Base-by-base conservation (phyloP, 148 eudicot species). In the Drosera capensis region DNA sequence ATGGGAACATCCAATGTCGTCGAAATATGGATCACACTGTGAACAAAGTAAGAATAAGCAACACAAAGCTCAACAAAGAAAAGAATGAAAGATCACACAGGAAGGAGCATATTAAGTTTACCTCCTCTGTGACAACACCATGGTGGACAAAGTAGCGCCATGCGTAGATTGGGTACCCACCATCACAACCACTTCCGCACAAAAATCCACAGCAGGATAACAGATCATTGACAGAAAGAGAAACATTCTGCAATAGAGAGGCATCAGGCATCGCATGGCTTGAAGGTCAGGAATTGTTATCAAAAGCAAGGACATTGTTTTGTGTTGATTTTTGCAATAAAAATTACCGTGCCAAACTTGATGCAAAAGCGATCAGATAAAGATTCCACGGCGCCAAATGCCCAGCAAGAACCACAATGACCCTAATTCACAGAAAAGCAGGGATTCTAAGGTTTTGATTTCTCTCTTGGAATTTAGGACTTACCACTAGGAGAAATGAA, bases 341-440 rank as follows among this genome's bases (percentile, higher is more conserved):
- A 29, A 23, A 19, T 59, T 48, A 84, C 94, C 80, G 57, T 58
- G 68, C 68, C 64, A 38, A 67, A 74, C 23, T 79, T 75, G 40
- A 74, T 68, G 61, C 96, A 87, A 59, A 87, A 87, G n/a, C 96
- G 86, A 53, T 87, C 96, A 40, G 90, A 74, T 24, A 87, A 70
- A 7, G 86, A 60, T 69, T 87, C 96, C 31, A 82, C 96, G 30
- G 96, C 94, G 57, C 79, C 96, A 68, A 82, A 87, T 43, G 96
- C 96, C 96, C 96, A 87, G 45, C 96, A 87, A 50, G 96, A 87
- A 70, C 96, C 96, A 66, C 96, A 87, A 46, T 87, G 96, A 45
- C 96, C 96, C 94, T 87, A 64, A 57, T 31, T 23, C 24, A 43
- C 18, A 49, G 17, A 42, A 39, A 45, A 52, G n/a, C n/a, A n/a